Base-by-base conservation (phyloP, 2,329 filamentous ascomycete genomes). In the Blastomyces percursus region DNA sequence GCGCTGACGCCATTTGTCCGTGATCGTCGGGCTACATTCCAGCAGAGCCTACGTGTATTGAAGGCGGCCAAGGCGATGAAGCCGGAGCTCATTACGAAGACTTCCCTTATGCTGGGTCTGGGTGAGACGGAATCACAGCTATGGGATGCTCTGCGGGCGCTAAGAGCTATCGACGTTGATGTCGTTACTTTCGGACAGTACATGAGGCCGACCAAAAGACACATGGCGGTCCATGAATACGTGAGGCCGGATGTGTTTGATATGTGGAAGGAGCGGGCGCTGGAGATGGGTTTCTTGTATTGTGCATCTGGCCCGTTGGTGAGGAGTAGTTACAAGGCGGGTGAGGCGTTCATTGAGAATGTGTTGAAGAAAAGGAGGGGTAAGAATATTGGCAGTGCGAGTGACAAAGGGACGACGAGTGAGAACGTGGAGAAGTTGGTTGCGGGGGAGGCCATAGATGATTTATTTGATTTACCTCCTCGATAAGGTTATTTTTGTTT, bases 111-210 rank as follows among this genome's bases (percentile, higher is more conserved):
- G 94, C 82, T 99, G 30, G 94, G 94, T 3, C 78, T 99, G 5
- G 94, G 94, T 14, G 94, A 99, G 81, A 91, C 87, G 32, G 92
- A 97, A 70, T 84, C 89, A 21, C 89, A 97, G 77, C 76, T 99
- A 0, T 88, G 86, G 83, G 84, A 89, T 66, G 85, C 93, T 0
- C 77, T 97, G 64, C 84, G 81, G 74, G 90, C 95, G 74, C 82
- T 99, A 14, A 84, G 94, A 63, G 86, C 86, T 67, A 83, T 86
- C 63, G 80, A 89, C 64, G 92, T 96, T 55, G 94, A 99, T 69
- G 91, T 99, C 14, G 91, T 99, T 63, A 99, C 94, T 0, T 99
- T 99, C 69, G 94, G 94, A n/a, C 94, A 99, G 80, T 99, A 99
- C 80, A 99, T 99, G 94, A 90, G 93, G 12, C 94, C 94, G 1